Conservation (phyloP, 2,329 filamentous ascomycete genomes). For the Aspergillus tamarii region DNA sequence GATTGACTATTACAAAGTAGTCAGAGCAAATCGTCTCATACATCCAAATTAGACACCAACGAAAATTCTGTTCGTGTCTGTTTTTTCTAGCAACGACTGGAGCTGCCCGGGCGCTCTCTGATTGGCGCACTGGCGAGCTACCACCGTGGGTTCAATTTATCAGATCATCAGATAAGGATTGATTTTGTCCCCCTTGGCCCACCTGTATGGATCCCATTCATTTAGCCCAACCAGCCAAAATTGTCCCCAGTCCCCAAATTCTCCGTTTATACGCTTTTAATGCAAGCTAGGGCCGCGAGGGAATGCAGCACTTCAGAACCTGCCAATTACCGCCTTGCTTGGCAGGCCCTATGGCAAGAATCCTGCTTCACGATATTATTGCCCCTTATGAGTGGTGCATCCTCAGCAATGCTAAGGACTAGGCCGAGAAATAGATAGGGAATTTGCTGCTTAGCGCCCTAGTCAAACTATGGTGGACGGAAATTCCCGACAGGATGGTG, state of each 20-base stretch:
- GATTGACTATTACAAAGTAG: not conserved
- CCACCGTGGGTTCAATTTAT: not conserved
- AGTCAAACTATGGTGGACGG: not conserved
- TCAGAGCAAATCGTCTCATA: not conserved
- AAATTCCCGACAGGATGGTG: not conserved
- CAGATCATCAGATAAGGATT: slow-evolving; percentile 10
- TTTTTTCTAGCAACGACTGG: not conserved
- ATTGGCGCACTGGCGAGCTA: not conserved
- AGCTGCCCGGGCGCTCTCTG: not conserved
- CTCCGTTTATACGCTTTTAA: not conserved
- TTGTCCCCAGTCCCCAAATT: not conserved
- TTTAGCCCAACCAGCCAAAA: not conserved
- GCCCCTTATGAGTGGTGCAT: not conserved
- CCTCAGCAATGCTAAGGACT: not conserved
- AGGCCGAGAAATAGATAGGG: not conserved
- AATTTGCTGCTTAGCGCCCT: not conserved
- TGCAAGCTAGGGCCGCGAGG: not conserved
- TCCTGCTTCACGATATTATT: not conserved
- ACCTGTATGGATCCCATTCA: not conserved
- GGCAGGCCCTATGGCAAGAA: not conserved
- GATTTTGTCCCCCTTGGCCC: not conserved
- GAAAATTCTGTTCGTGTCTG: not conserved
- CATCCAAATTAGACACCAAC: not conserved
- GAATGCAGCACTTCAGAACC: not conserved
- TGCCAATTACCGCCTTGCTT: not conserved